Evolutionary conservation across 169 alveolate genomes (phyloP).

Genomic region (Eimeria acervulina): DNA sequence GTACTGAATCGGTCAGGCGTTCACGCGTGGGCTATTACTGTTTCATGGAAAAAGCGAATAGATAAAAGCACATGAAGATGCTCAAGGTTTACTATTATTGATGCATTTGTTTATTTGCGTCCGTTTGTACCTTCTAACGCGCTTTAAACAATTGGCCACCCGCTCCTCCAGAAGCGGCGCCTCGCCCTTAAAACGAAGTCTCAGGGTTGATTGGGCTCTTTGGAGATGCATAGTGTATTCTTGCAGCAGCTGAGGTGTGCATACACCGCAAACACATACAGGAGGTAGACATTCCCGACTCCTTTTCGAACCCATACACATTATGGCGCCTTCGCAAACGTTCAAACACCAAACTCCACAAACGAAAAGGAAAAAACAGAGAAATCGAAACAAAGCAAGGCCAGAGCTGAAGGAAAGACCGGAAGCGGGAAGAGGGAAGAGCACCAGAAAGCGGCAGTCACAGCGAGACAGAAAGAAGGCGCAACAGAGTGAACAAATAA

Average conservation of each 20-base stretch:
- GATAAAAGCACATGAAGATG: too few relatives aligned
- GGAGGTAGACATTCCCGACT: not conserved
- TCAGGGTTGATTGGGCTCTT: not conserved
- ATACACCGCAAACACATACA: conserved; percentile 3
- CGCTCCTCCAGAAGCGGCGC: conserved; percentile 37
- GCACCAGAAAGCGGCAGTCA: not conserved
- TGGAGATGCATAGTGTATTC: conserved; percentile 1
- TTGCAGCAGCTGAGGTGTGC: conserved; percentile 27
- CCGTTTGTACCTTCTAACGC: conserved; percentile 19
- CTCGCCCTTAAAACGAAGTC: not conserved
- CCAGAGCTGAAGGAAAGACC: not conserved
- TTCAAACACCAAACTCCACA: not conserved
- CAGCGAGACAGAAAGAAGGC: too few relatives aligned
- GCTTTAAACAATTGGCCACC: not conserved
- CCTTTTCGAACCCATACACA: not conserved
- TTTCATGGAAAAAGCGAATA: too few relatives aligned
- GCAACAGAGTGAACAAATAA: too few relatives aligned
- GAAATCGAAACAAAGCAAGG: not conserved
- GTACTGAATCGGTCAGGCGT: too few relatives aligned
- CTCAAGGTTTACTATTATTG: too few relatives aligned
- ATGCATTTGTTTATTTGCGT: not conserved
- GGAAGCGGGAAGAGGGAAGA: not conserved
- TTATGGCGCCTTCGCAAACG: not conserved
- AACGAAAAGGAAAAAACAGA: not conserved
- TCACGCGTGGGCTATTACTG: too few relatives aligned